Conservation (phyloP, 768 basidiomycete genomes). For the Dendrothele bispora region DNA sequence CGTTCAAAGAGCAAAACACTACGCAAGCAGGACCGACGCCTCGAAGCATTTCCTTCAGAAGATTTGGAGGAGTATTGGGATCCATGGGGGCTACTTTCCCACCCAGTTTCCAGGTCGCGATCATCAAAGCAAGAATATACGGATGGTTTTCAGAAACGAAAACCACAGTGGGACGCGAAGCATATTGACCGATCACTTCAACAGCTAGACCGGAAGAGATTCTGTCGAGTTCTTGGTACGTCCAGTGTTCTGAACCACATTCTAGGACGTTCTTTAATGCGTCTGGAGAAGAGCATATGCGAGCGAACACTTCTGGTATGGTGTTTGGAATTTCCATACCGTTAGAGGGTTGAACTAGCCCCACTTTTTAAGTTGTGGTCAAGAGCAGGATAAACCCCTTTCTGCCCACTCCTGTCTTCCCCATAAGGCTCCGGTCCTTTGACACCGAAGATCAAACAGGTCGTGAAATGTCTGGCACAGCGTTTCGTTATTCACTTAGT, state of each 20-base stretch:
- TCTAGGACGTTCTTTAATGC: constrained; percentile 19
- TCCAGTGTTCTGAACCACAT: constrained; percentile 30
- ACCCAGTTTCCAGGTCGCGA: constrained; percentile 35
- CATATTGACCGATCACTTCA: constrained; percentile 22
- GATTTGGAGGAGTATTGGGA: constrained; percentile 27
- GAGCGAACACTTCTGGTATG: not conserved
- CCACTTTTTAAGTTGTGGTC: too few relatives aligned
- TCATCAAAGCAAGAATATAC: constrained; percentile 26
- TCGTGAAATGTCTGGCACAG: too few relatives aligned
- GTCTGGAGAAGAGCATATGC: not conserved
- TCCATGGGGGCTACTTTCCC: constrained; percentile 34
- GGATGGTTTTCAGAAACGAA: constrained; percentile 35
- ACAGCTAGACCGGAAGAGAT: constrained; percentile 31
- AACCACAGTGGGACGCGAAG: constrained; percentile 28
- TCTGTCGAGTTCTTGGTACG: constrained; percentile 31
- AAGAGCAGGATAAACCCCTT: too few relatives aligned
- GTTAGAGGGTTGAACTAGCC: too few relatives aligned
- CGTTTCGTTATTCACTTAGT: too few relatives aligned
- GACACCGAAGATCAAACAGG: too few relatives aligned
- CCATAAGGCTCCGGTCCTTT: too few relatives aligned
- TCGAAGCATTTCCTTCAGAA: constrained; percentile 30
- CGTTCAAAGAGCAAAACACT: constrained; percentile 22
- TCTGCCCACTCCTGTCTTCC: too few relatives aligned
- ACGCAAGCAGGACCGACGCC: constrained; percentile 29
- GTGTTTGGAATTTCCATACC: not conserved